A percentile compares a stretch with the other conserved stretches of the same genome.
phyloP scores from a whole-genome alignment of 2,329 filamentous ascomycete genomes.

The Pseudocercospora eumusae region DNA sequence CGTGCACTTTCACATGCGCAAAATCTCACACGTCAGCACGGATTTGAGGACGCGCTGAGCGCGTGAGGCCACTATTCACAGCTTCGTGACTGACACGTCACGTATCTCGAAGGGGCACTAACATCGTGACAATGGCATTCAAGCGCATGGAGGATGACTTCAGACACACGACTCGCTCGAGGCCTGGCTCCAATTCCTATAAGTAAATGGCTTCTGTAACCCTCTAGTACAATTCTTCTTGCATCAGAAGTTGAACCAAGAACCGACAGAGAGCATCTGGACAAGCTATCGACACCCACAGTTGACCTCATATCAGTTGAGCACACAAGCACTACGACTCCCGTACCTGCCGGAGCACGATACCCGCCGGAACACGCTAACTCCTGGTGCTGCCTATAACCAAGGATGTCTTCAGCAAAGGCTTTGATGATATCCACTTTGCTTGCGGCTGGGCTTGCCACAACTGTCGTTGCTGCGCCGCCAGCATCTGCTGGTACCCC shows the following conservation, averaged over 20 bases:
- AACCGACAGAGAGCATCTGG: not conserved
- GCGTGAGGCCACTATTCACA: not conserved
- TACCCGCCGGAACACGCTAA: too few relatives aligned
- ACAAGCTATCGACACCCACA: not conserved
- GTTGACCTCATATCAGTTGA: not conserved
- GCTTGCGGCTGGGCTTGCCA: not conserved
- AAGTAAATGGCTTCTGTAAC: conserved; percentile 3
- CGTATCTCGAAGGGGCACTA: not conserved
- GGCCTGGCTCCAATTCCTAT: not conserved
- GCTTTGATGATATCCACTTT: not conserved
- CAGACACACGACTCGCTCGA: not conserved
- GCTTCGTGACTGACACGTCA: not conserved
- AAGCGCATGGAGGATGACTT: not conserved
- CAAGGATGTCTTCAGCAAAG: conserved; percentile 1
- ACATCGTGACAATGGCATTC: not conserved
- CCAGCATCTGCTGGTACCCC: not conserved
- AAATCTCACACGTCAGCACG: not conserved
- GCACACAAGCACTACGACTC: not conserved
- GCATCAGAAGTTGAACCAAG: not conserved
- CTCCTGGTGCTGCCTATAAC: not conserved
- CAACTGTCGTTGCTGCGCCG: not conserved
- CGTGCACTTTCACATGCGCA: not conserved
- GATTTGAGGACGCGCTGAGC: not conserved
- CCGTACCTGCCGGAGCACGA: not conserved
- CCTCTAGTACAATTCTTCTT: not conserved